Base-by-base conservation (phyloP, 2,329 filamentous ascomycete species). In the Didymella segeticola region DNA sequence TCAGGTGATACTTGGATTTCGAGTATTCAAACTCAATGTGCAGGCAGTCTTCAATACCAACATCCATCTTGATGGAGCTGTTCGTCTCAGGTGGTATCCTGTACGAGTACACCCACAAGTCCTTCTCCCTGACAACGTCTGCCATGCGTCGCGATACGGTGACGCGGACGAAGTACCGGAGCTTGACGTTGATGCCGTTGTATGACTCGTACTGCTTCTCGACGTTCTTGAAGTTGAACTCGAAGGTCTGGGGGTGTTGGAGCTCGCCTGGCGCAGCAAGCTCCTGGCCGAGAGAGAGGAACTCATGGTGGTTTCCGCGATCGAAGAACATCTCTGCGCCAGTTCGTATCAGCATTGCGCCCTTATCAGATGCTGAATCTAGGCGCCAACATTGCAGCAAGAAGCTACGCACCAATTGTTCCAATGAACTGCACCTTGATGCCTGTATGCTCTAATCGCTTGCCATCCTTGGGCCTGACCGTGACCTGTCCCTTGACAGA, bases 201-300 rank as follows among this genome's bases (percentile, higher is more conserved):
- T 99, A 99, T 62, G 93, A 97, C 79, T 99, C 96, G 83, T 99
- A 99, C 77, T 96, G 93, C 83, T 99, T 99, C 84, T 99, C 95
- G 69, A 99, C 92, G 77, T 98, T 99, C 78, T 98, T 98, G 86
- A 99, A 99, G 81, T 97, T 96, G 86, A 99, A 99, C 65, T 96
- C 91, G 77, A 96, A 97, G 42, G 93, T 97, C 80, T 99, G 95
- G 36, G 95, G 95, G 78, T 99, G 96, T 75, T 98, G 95, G 53
- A 99, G 89, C 81, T 99, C 95, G 76, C 95, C 95, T 2, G 95
- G 95, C 15, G 95, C 93, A 15, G 95, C 95, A 33, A 99, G 87
- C 79, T 99, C 95, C 78, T 98, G 96, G 68, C 95, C 93, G 23
- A 98, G 86, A 29, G 92, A 96, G 56, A 99, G 89, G 78, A 99